Conservation (phyloP, 139 green algal genomes). For the Volvox africanus region DNA sequence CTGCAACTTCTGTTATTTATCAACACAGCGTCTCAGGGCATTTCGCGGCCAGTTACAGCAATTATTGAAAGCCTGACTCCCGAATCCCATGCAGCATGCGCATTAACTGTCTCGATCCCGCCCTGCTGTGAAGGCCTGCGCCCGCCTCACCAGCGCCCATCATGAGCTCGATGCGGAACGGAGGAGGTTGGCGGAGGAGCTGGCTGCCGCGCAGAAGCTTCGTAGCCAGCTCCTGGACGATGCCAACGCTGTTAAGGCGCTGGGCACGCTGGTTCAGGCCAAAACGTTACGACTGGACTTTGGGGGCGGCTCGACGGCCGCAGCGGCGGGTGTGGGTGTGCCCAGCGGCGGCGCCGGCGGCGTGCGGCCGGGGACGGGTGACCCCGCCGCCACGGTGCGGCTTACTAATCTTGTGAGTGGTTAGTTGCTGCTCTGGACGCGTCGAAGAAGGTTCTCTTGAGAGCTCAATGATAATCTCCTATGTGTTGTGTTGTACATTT, state of each 20-base stretch:
- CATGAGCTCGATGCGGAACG: slow-evolving; percentile 46
- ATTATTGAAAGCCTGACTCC: too few species aligned
- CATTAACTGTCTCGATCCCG: not conserved
- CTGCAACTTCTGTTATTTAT: too few species aligned
- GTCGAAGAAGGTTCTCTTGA: too few species aligned
- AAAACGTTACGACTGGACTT: slow-evolving; percentile 50
- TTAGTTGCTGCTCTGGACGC: not conserved
- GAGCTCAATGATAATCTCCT: too few species aligned
- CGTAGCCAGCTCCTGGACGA: slow-evolving; percentile 36
- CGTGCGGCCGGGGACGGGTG: slow-evolving; percentile 4
- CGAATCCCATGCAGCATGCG: too few species aligned
- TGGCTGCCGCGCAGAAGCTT: not conserved
- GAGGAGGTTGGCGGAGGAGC: slow-evolving; percentile 29
- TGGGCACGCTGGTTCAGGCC: slow-evolving; percentile 42
- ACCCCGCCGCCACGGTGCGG: slow-evolving; percentile 18
- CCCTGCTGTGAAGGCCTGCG: not conserved
- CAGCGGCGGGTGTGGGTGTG: not conserved
- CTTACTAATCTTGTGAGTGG: slow-evolving; percentile 27
- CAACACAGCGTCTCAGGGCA: too few species aligned
- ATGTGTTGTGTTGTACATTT: too few species aligned
- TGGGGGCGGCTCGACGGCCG: not conserved
- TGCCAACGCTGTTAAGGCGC: slow-evolving; percentile 33
- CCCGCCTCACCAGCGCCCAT: not conserved
- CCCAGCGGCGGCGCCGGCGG: not conserved
- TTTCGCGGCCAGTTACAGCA: too few species aligned